Conservation (phyloP, 2,329 filamentous ascomycete genomes). For the Verticillium nonalfalfae region DNA sequence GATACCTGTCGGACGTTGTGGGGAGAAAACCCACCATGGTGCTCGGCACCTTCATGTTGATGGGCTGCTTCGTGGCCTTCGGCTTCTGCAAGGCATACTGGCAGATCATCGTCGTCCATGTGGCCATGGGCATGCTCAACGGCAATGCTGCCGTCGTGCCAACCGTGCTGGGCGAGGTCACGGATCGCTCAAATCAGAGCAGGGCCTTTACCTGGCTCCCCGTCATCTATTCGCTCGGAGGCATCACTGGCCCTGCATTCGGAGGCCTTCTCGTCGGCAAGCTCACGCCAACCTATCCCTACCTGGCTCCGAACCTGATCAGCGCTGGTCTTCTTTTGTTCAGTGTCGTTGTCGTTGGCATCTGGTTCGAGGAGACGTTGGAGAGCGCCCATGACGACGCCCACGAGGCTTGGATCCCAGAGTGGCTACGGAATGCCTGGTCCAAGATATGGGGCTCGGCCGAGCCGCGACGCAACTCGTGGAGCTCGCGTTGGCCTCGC, state of each 20-base stretch:
- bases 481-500: slow-evolving; percentile 32
- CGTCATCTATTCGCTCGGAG: slow-evolving; percentile 90
- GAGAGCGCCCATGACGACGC: slow-evolving; percentile 38
- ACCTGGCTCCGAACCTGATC: slow-evolving; percentile 76
- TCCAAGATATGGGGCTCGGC: slow-evolving; percentile 17
- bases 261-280: slow-evolving; percentile 75
- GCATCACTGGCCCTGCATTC: slow-evolving; percentile 87
- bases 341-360: slow-evolving; percentile 65
- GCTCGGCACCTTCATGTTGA: slow-evolving; percentile 75
- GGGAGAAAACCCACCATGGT: slow-evolving; percentile 80
- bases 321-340: slow-evolving; percentile 65
- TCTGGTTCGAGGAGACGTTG: slow-evolving; percentile 84
- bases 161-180: slow-evolving; percentile 90
- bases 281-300: slow-evolving; percentile 63
- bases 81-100: slow-evolving; percentile 78
- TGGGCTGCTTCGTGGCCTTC: slow-evolving; percentile 76
- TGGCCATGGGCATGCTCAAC: slow-evolving; percentile 87
- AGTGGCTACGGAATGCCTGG: slow-evolving; percentile 23
- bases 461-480: slow-evolving; percentile 21
- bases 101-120: slow-evolving; percentile 81
- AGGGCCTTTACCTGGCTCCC: slow-evolving; percentile 90
- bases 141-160: slow-evolving; percentile 93
- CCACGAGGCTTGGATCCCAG: slow-evolving; percentile 20
- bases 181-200: slow-evolving; percentile 91
- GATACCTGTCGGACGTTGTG: slow-evolving; percentile 72